Evolutionary conservation across 2,329 filamentous ascomycete species (phyloP).

Genomic region (Monosporascus ibericus): DNA sequence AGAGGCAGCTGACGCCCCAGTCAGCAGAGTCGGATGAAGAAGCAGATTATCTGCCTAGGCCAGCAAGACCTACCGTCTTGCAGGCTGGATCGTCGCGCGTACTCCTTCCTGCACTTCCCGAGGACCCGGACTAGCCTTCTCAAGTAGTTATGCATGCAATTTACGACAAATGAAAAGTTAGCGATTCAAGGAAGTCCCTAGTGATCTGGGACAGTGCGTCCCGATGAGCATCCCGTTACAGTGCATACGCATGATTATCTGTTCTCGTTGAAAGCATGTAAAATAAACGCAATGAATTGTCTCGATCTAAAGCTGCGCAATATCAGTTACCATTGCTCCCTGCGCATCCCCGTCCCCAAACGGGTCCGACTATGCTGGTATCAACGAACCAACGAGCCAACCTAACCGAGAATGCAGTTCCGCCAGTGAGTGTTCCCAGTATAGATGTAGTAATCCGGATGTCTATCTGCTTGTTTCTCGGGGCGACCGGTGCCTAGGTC

Average conservation of each 20-base stretch:
- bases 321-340: background rate
- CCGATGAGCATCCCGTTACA: too few species aligned
- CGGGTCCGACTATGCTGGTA: background rate
- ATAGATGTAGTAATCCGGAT: background rate
- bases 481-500: background rate
- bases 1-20: constrained; percentile 21
- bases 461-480: background rate
- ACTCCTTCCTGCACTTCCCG: constrained; percentile 37
- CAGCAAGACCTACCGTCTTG: constrained; percentile 12
- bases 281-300: background rate
- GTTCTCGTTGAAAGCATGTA: background rate
- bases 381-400: background rate
- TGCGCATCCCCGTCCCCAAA: background rate
- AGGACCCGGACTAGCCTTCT: constrained; percentile 22
- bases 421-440: background rate
- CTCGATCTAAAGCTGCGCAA: background rate
- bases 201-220: too few species aligned
- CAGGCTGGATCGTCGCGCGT: constrained; percentile 28
- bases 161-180: constrained; percentile 5
- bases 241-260: too few species aligned
- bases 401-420: background rate
- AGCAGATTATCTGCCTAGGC: constrained; percentile 9
- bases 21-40: constrained; percentile 6
- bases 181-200: background rate
- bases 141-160: background rate